Conservation (phyloP, 257 asterid species). For the Nicotiana sylvestris region DNA sequence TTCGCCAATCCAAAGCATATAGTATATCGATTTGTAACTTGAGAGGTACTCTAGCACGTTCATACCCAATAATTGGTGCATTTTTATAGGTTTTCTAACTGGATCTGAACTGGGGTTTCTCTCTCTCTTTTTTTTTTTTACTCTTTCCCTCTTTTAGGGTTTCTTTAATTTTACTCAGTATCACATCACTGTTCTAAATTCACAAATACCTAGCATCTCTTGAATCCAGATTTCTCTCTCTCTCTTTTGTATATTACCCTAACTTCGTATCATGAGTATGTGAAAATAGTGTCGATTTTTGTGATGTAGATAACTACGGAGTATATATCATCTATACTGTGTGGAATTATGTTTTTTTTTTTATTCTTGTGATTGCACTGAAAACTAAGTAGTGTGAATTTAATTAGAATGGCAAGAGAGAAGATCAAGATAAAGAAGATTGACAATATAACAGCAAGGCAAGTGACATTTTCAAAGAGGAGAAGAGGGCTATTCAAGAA, state of each 20-base stretch:
- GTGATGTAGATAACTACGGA: not conserved
- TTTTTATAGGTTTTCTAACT: conserved; percentile 15
- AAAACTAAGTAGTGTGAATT: too few relatives aligned
- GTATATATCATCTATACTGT: too few relatives aligned
- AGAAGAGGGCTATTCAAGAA: conserved; percentile 40
- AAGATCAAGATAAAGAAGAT: conserved; percentile 42
- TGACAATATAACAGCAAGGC: conserved; percentile 36
- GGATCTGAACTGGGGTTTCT: conserved; percentile 15
- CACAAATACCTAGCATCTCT: not conserved
- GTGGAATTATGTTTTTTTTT: too few relatives aligned
- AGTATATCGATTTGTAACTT: not conserved
- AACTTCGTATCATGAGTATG: not conserved
- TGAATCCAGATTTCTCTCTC: not conserved
- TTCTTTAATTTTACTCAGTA: not conserved
- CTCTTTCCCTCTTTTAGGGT: conserved; percentile 15
- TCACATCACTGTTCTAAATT: not conserved
- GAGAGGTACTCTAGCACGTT: conserved; percentile 22
- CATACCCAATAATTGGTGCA: conserved; percentile 12
- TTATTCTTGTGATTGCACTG: too few relatives aligned
- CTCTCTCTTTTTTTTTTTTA: not conserved
- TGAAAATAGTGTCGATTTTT: too few relatives aligned
- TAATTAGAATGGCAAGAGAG: conserved; percentile 32
- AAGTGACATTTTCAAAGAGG: conserved; percentile 43
- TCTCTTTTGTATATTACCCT: too few relatives aligned
- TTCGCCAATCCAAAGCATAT: not conserved